Conservation (phyloP, 495 filamentous ascomycete genomes). For the Cudoniella acicularis region DNA sequence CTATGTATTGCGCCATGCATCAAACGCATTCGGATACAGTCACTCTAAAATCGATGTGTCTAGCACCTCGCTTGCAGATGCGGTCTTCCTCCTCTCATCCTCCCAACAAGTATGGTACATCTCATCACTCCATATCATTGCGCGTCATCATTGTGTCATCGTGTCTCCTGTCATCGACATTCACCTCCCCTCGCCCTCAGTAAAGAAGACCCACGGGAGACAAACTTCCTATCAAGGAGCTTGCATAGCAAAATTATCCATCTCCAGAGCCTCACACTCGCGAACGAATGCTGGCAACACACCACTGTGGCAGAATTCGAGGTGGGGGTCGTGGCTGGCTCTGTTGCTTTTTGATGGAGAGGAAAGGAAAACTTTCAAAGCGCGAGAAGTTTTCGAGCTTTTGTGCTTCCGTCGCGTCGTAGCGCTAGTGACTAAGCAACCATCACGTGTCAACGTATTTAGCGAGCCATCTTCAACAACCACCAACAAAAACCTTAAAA, state of each 20-base stretch:
- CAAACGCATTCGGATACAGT: too few species aligned
- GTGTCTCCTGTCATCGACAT: slow-evolving; percentile 30
- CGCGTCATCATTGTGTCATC: not conserved
- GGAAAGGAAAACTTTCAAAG: slow-evolving; percentile 32
- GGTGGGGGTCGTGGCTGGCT: slow-evolving; percentile 64
- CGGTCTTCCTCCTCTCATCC: too few species aligned
- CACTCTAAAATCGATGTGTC: too few species aligned
- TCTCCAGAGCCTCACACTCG: slow-evolving; percentile 48
- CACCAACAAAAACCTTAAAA: too few species aligned
- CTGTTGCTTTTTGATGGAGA: slow-evolving; percentile 55
- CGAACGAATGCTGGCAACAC: slow-evolving; percentile 54
- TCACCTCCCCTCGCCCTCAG: slow-evolving; percentile 25
- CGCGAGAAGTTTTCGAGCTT: slow-evolving; percentile 11
- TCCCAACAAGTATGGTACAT: too few species aligned
- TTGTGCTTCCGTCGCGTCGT: slow-evolving; percentile 4
- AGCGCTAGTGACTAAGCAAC: not conserved
- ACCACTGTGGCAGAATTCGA: slow-evolving; percentile 52
- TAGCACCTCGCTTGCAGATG: too few species aligned
- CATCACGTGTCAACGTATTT: not conserved
- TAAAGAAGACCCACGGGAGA: slow-evolving; percentile 25
- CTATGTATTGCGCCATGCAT: too few species aligned
- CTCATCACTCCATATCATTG: not conserved
- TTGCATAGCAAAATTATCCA: slow-evolving; percentile 20
- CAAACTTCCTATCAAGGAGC: slow-evolving; percentile 31
- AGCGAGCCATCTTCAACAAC: too few species aligned